Evolutionary conservation across 768 basidiomycete species (phyloP), one percentile per base, ranked within the genome.

Genomic region (Leccinellum rugosiceps): DNA sequence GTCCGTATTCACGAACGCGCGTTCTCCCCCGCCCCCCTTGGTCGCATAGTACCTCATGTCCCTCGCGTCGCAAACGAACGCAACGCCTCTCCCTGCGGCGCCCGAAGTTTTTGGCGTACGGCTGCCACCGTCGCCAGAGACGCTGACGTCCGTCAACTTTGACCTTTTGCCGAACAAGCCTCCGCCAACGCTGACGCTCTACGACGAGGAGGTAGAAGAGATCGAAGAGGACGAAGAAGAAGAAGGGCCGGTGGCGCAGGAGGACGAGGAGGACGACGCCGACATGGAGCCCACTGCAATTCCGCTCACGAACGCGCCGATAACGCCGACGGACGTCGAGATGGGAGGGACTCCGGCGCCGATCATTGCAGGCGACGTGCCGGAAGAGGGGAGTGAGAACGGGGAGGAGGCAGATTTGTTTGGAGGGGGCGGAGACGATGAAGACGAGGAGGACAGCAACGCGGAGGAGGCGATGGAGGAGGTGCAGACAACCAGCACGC

Each of bases 41-140:
- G 31, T 35, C 28, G 11, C 25, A 17, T 66, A 94, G 92, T 87
- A 91, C 67, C 76, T 86, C 9, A 81, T 87, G 49, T 89, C 92
- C 14, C 78, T 94, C 31, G 92, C 92, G 11, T 81, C 88, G 1
- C 88, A 92, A 71, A 90, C 89, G 43, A 94, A 94, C 68, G 82
- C 89, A 13, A 79, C 81, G 35, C 88, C 91, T 3, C 80, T 94
- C 19, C 92, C 92, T 30, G 72, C 88, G 2, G 90, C 93, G n/a
- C 88, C 89, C 6, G 92, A 94, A 72, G 87, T 91, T 3, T 94
- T 92, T 72, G 92, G 92, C 34, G 85, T 93, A 50, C 85, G 92
- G 19, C 74, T 94, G n/a, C 92, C 92, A 2, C 80, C 81, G 13
- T 55, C 74, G 23, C 62, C 68, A n/a, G 88, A 93, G 11, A 86